A percentile compares a stretch with the other conserved stretches of the same genome.
These are phyloP conservation scores for Coemansia sp. DNA, from an alignment of 192 early-diverging fungal species.

Conservation along the genomic window DNA sequence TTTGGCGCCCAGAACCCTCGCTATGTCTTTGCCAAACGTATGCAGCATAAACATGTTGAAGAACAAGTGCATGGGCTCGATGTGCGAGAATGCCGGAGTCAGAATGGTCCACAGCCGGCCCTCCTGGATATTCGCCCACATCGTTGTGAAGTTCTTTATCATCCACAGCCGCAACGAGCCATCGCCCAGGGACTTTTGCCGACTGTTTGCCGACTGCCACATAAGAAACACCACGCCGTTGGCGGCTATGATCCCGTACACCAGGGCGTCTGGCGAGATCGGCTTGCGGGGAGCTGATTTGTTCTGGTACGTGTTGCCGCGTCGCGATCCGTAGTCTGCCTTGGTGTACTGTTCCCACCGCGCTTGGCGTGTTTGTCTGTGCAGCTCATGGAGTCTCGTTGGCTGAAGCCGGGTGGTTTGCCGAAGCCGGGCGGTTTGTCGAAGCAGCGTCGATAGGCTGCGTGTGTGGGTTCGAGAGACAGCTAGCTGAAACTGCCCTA, in stretches of 20 bases:
- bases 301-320: conserved; percentile 37
- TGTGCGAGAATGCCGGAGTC: conserved; percentile 54
- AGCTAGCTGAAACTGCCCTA: too few species aligned
- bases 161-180: conserved; percentile 20
- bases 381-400: background rate
- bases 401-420: background rate
- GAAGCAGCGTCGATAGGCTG: background rate
- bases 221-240: conserved; percentile 44
- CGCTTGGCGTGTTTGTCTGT: conserved; percentile 35
- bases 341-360: conserved; percentile 50
- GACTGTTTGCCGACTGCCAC: conserved; percentile 25
- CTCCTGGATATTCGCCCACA: conserved; percentile 21
- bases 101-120: conserved; percentile 52
- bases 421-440: background rate
- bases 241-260: conserved; percentile 34
- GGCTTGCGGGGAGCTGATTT: background rate
- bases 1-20: conserved; percentile 21
- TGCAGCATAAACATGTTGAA: conserved; percentile 54
- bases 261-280: conserved; percentile 24
- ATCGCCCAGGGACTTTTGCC: conserved; percentile 20
- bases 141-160: conserved; percentile 34
- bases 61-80: conserved; percentile 36
- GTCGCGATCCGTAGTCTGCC: conserved; percentile 38
- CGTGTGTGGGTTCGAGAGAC: background rate
- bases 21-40: conserved; percentile 41